These are phyloP conservation scores for Fusarium transvaalense DNA, from an alignment of 2,329 filamentous ascomycete species.

Conservation along the genomic window DNA sequence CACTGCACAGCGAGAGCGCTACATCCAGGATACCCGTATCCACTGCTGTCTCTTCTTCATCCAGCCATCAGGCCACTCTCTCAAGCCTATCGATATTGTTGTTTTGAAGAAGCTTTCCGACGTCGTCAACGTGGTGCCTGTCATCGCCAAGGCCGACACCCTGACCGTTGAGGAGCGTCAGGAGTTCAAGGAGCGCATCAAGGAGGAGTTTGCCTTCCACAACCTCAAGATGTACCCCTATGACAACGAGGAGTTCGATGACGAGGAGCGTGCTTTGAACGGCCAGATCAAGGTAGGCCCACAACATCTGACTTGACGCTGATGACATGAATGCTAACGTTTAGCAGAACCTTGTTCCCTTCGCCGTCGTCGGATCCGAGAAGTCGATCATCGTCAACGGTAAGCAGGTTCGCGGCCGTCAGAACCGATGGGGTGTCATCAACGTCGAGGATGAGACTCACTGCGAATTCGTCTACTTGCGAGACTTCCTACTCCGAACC, in stretches of 20 bases:
- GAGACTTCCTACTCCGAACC: constrained; percentile 98
- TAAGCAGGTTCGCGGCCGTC: constrained; percentile 95
- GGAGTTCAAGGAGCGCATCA: constrained; percentile 98
- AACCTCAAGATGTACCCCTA: constrained; percentile 99
- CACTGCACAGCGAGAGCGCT: constrained; percentile 97
- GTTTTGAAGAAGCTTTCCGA: constrained; percentile 99
- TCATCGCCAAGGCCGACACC: constrained; percentile 98
- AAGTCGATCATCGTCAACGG: constrained; percentile 98
- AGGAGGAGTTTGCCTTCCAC: constrained; percentile 99
- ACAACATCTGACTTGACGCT: not conserved
- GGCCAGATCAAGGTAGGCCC: constrained; percentile 89
- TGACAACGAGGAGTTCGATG: constrained; percentile 98
- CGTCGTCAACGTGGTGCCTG: constrained; percentile 98
- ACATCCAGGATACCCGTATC: constrained; percentile 98
- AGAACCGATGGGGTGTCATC: constrained; percentile 99
- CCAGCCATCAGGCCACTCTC: constrained; percentile 95
- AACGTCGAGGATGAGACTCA: constrained; percentile 99
- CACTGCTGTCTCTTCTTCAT: constrained; percentile 99
- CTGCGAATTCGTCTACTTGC: constrained; percentile 98
- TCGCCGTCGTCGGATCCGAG: constrained; percentile 97
- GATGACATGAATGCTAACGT: constrained; percentile 51
- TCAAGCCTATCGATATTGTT: constrained; percentile 99
- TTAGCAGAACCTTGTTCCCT: constrained; percentile 87
- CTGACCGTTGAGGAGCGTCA: constrained; percentile 94
- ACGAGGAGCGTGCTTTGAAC: constrained; percentile 94